Evolutionary conservation across 78 protist species (phyloP).

Genomic region (Isochrysis galbana): DNA sequence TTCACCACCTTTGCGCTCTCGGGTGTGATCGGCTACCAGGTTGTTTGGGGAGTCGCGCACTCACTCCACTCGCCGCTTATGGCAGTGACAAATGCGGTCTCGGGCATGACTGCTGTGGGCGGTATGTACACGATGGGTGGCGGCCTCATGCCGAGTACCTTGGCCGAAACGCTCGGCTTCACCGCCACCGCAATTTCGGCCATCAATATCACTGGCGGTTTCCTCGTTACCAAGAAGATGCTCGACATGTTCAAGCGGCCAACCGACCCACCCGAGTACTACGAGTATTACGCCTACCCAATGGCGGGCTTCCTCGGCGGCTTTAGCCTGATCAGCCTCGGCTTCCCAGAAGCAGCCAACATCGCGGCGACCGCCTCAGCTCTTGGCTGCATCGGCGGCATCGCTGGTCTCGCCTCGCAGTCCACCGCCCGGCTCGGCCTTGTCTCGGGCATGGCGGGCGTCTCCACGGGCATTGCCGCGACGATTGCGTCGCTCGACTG

Average conservation of each 20-base stretch:
- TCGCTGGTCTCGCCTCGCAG: conserved; percentile 37
- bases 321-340: background rate
- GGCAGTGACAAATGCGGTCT: conserved; percentile 96
- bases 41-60: conserved; percentile 94
- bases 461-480: conserved; percentile 1
- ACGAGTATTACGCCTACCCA: background rate
- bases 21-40: conserved; percentile 78
- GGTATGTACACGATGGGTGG: conserved; percentile 82
- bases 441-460: conserved; percentile 41
- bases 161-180: background rate
- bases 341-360: background rate
- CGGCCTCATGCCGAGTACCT: conserved; percentile 50
- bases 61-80: conserved; percentile 97
- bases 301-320: background rate
- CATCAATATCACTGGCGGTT: conserved; percentile 88
- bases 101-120: conserved; percentile 91
- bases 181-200: background rate
- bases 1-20: conserved; percentile 83
- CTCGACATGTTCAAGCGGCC: conserved; percentile 89
- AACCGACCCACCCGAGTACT: conserved; percentile 55
- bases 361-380: background rate
- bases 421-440: conserved; percentile 42
- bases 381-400: conserved; percentile 35
- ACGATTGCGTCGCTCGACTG: background rate
- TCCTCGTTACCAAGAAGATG: conserved; percentile 93